Conservation (phyloP, 1,139 yeast species). For the Saccharomyces pastorianus region DNA sequence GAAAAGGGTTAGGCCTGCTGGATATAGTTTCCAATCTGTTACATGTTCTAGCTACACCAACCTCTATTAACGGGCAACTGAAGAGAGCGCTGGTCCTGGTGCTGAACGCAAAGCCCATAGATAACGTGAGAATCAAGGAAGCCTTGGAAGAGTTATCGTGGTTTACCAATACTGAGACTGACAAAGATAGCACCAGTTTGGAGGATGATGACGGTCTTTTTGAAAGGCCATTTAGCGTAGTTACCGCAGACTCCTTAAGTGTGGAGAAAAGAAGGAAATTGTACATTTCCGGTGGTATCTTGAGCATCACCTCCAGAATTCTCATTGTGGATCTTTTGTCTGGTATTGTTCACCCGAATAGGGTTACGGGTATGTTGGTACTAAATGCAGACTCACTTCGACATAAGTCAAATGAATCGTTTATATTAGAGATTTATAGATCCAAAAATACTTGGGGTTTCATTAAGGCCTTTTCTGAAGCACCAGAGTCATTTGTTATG, state of each 20-base stretch:
- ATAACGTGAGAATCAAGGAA: conserved; percentile 49
- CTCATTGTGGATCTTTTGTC: conserved; percentile 81
- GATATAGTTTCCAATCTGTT: conserved; percentile 65
- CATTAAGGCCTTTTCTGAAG: conserved; percentile 80
- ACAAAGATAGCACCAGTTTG: background rate
- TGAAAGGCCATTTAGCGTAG: conserved; percentile 37
- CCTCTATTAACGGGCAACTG: conserved; percentile 31
- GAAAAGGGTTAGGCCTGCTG: conserved; percentile 77
- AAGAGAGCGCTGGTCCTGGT: conserved; percentile 63
- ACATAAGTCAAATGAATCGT: conserved; percentile 73
- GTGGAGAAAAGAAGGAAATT: conserved; percentile 53
- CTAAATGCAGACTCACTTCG: conserved; percentile 69
- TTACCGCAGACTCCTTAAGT: conserved; percentile 49
- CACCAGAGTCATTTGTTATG: conserved; percentile 62
- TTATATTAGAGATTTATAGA: conserved; percentile 65
- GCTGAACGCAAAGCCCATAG: conserved; percentile 61
- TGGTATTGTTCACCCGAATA: conserved; percentile 54
- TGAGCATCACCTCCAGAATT: conserved; percentile 71
- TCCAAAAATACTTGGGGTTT: conserved; percentile 79
- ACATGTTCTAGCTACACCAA: conserved; percentile 59
- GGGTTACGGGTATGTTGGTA: conserved; percentile 73
- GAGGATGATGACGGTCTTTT: conserved; percentile 19
- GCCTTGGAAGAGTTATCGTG: conserved; percentile 56
- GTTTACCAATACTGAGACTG: conserved; percentile 38
- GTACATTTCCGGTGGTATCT: conserved; percentile 75